Evolutionary conservation across 768 basidiomycete genomes (phyloP), one percentile per base, ranked within the genome.

Genomic region (Imleria badia): DNA sequence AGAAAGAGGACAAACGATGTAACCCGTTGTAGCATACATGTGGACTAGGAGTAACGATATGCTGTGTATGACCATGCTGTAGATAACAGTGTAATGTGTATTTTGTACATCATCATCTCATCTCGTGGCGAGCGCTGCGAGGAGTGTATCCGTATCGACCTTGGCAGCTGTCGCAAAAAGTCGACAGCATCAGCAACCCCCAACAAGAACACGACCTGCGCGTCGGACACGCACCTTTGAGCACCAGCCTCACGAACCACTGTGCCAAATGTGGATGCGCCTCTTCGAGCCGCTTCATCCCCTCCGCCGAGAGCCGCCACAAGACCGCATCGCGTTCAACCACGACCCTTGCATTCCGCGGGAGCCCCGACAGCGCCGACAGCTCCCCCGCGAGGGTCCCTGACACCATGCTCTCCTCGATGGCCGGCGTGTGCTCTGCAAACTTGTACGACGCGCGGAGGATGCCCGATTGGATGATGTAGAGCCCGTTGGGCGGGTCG

Each of bases 301-400:
- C 79, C 48, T 78, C 77, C 4, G 67, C 73, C 55, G 82, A 83
- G 42, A 98, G 72, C 71, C 81, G 87, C 96, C 96, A 99, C 47
- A 98, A 60, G 14, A 87, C 81, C 8, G 83, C 86, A 9, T 84
- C 78, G 6, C 84, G 78, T 70, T 98, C 96, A 4, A 89, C 91
- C 0, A 86, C 75, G 34, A 91, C 91, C 5, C 87, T 91, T 23
- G 94, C 89, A 66, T 97, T 98, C 45, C 96, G 78, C 17, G 84
- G 78, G 19, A 87, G 77, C 20, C 84, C 84, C 10, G 94, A 86
- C 13, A 99, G 74, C 35, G 89, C 90, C 0, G 91, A 87, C 48
- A 99, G 70, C 71, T 98, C 96, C 1, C 96, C 96, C 11, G 95
- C 92, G 3, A 98, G 74, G 0, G 94, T 93, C 3, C 94, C 95